Base-by-base conservation (phyloP, 2,329 filamentous ascomycete species). In the Diaporthe citriasiana region DNA sequence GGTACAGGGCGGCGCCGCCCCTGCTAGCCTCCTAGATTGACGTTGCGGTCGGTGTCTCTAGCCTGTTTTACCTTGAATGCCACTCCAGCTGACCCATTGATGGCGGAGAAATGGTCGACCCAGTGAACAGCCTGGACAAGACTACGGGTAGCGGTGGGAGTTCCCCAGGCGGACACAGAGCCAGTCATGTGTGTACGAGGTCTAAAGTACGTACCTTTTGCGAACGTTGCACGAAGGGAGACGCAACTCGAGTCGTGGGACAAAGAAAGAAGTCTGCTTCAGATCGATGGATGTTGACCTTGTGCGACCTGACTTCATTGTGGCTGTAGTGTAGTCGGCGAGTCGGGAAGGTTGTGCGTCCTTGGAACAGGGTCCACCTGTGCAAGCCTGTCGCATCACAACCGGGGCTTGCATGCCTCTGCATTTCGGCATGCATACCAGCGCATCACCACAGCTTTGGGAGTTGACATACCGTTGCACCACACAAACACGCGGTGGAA, bases 281-380 rank as follows among this genome's bases (percentile, higher is more conserved):
- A 68, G 73, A 53, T 60, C 45, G 70, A 55, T 59, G 70, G 40
- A 50, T 57, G 50, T 57, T 35, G 15, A 51, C 25, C 35, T 55
- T 71, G 73, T 74, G 42, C 53, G 27, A 74, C 73, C 40, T 25
- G 51, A 53, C 42, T 38, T 40, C 70, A 45, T 57, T 72, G 73
- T 74, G 73, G 73, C 73, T 74, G 70, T 56, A 47, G 47, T 74
- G 47, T 73, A 70, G 72, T 73, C 72, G 72, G 72, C 72, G 72
- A 73, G 56, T 73, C 72, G 72, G 72, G 72, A 57, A 73, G 38
- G 66, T 73, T 55, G 72, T 73, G 68, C 17, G 27, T 35, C 56
- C n/a, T 69, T 40, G 60, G 57, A 42, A 53, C 38, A 66, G 22
- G 40, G 69, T 53, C 50, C 30, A 45, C 69, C 50, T 38, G 59